phyloP scores from a whole-genome alignment of 805 yeast species.

The Wickerhamiella cacticola region DNA sequence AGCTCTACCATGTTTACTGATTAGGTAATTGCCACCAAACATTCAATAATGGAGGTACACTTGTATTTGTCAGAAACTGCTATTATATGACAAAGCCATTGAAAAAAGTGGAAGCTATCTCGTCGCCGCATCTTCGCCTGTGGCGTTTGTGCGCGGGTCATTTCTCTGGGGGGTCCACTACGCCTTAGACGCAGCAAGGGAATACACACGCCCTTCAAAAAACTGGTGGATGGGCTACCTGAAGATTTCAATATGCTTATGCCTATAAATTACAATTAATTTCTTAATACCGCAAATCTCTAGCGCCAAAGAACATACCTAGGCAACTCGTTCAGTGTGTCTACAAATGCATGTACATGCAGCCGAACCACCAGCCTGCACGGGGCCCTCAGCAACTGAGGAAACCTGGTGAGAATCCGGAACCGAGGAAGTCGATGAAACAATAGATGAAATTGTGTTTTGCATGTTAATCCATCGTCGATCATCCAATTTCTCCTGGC shows the following conservation, averaged over 20 bases:
- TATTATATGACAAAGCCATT: not conserved
- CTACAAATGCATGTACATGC: not conserved
- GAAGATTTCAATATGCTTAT: no score
- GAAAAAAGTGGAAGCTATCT: not conserved
- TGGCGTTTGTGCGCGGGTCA: no score
- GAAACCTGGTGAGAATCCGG: no score
- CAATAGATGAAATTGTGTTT: not conserved
- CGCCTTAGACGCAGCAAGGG: no score
- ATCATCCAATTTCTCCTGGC: not conserved
- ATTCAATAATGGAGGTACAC: not conserved
- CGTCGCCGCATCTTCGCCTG: no score
- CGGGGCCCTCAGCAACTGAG: not conserved
- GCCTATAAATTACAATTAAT: no score
- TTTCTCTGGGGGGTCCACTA: no score
- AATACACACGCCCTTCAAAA: no score
- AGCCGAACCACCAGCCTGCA: not conserved
- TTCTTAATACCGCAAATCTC: not conserved
- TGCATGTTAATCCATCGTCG: not conserved
- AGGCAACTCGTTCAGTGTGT: not conserved
- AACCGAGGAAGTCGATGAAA: no score
- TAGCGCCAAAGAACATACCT: not conserved
- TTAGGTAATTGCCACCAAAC: constrained; percentile 1
- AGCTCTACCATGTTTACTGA: constrained; percentile 57
- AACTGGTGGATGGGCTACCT: no score
- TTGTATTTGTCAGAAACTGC: not conserved